A percentile compares a stretch with the other conserved stretches of the same genome.
These are phyloP conservation scores for Penicillium diatomitis DNA, from an alignment of 495 filamentous ascomycete genomes.

Conservation along the genomic window DNA sequence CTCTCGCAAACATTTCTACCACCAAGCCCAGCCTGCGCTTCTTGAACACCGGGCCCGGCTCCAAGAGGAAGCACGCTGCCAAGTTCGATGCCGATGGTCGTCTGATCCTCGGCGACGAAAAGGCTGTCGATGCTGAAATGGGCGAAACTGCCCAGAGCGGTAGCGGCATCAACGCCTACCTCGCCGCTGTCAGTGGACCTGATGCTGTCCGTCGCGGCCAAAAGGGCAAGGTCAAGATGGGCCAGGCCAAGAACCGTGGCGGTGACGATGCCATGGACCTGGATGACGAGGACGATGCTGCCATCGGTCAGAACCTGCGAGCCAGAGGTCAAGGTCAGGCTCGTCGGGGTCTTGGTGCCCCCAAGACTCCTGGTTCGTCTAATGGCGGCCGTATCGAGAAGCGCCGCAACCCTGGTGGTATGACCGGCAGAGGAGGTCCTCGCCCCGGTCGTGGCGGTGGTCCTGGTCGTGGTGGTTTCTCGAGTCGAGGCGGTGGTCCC, in stretches of 20 bases:
- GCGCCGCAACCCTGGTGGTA: constrained; percentile 21
- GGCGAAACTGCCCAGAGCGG: constrained; percentile 42
- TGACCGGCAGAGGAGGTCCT: constrained; percentile 14
- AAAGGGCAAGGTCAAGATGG: constrained; percentile 82
- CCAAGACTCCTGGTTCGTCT: constrained; percentile 34
- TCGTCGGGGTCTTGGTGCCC: constrained; percentile 39
- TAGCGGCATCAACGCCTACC: constrained; percentile 76
- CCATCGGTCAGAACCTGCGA: constrained; percentile 18
- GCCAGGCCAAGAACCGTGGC: constrained; percentile 47
- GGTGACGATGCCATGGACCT: constrained; percentile 56
- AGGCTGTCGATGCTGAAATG: constrained; percentile 47
- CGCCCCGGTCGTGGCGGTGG: constrained; percentile 6
- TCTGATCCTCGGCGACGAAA: constrained; percentile 60
- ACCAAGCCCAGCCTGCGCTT: constrained; percentile 63
- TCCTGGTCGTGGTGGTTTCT: constrained; percentile 10
- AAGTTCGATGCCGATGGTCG: constrained; percentile 82
- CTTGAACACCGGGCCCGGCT: constrained; percentile 34
- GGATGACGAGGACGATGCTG: constrained; percentile 41
- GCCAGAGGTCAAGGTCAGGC: constrained; percentile 13
- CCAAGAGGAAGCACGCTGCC: constrained; percentile 43
- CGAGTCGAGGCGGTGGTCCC: constrained; percentile 2
- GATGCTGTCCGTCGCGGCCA: constrained; percentile 75
- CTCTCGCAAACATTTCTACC: constrained; percentile 85
- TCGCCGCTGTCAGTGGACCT: constrained; percentile 77
- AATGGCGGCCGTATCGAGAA: constrained; percentile 31